phyloP scores from a whole-genome alignment of 345 rosid genomes.

The Dovyalis caffra region DNA sequence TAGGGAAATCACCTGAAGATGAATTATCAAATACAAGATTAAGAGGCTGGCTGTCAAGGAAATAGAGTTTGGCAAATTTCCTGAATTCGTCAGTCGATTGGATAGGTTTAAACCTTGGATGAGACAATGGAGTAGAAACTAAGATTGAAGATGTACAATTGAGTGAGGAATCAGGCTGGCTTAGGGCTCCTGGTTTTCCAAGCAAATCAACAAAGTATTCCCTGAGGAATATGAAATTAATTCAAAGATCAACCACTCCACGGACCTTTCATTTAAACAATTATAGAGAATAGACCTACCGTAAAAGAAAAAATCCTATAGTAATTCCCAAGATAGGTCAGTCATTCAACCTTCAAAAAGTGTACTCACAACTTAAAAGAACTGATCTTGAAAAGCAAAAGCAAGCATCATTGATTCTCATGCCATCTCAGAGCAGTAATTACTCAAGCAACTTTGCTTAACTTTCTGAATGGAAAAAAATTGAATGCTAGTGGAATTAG shows the following conservation, averaged over 20 bases:
- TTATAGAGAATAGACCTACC: background rate
- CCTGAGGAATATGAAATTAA: conserved; percentile 15
- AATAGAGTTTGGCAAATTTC: conserved; percentile 17
- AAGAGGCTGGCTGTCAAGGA: conserved; percentile 15
- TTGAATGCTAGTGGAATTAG: background rate
- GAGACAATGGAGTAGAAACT: conserved; percentile 26
- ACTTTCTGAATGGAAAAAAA: background rate
- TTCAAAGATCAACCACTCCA: conserved; percentile 9
- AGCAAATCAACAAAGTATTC: conserved; percentile 32
- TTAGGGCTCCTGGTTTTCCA: conserved; percentile 23
- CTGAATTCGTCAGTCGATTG: conserved; percentile 20
- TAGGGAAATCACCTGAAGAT: conserved; percentile 19
- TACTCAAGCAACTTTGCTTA: background rate
- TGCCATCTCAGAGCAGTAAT: background rate
- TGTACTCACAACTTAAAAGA: background rate
- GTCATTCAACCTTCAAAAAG: background rate
- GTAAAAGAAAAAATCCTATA: background rate
- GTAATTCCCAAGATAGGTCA: background rate
- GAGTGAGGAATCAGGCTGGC: conserved; percentile 29
- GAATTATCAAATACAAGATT: conserved; percentile 16
- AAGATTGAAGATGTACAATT: conserved; percentile 20
- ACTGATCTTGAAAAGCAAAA: background rate
- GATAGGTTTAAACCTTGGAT: conserved; percentile 23
- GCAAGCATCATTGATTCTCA: background rate
- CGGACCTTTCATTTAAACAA: background rate